These are phyloP conservation scores for Grosmannia clavigera DNA, from an alignment of 2,329 filamentous ascomycete species.

Conservation along the genomic window DNA sequence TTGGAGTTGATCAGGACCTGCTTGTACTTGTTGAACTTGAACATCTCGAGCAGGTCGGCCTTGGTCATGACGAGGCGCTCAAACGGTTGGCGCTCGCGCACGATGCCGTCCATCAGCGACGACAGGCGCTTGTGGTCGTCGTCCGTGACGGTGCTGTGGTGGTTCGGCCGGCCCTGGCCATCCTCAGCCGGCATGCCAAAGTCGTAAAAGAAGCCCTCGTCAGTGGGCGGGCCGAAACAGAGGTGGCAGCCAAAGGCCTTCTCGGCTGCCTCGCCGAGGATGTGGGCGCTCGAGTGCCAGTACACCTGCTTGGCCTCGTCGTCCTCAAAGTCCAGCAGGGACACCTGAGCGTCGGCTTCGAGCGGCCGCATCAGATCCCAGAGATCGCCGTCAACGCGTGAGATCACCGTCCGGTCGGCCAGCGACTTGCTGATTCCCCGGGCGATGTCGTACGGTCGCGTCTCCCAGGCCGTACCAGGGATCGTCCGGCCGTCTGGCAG, in stretches of 20 bases:
- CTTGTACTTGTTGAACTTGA: slow-evolving; percentile 97
- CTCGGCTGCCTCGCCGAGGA: slow-evolving; percentile 90
- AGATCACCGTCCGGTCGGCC: slow-evolving; percentile 76
- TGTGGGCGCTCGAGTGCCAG: slow-evolving; percentile 94
- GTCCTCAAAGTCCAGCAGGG: slow-evolving; percentile 68
- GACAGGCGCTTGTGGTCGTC: slow-evolving; percentile 79
- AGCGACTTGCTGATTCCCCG: slow-evolving; percentile 73
- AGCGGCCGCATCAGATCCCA: slow-evolving; percentile 91
- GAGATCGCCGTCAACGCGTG: slow-evolving; percentile 68
- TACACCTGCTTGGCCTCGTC: slow-evolving; percentile 81
- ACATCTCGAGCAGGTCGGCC: slow-evolving; percentile 88
- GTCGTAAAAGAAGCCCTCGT: slow-evolving; percentile 94
- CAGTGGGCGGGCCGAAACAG: slow-evolving; percentile 85
- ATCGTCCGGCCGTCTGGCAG: slow-evolving; percentile 60
- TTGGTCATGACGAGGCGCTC: slow-evolving; percentile 83
- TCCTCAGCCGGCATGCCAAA: slow-evolving; percentile 68
- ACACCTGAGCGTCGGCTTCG: slow-evolving; percentile 75
- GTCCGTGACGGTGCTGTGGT: slow-evolving; percentile 47
- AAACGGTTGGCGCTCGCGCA: slow-evolving; percentile 95
- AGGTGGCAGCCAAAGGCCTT: slow-evolving; percentile 81
- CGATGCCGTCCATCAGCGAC: slow-evolving; percentile 65
- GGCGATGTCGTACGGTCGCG: slow-evolving; percentile 68
- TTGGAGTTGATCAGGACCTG: slow-evolving; percentile 93
- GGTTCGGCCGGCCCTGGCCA: slow-evolving; percentile 14
- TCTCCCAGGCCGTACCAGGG: slow-evolving; percentile 78